These are phyloP conservation scores for Podila clonocystis DNA, from an alignment of 192 early-diverging fungal species.

Conservation along the genomic window DNA sequence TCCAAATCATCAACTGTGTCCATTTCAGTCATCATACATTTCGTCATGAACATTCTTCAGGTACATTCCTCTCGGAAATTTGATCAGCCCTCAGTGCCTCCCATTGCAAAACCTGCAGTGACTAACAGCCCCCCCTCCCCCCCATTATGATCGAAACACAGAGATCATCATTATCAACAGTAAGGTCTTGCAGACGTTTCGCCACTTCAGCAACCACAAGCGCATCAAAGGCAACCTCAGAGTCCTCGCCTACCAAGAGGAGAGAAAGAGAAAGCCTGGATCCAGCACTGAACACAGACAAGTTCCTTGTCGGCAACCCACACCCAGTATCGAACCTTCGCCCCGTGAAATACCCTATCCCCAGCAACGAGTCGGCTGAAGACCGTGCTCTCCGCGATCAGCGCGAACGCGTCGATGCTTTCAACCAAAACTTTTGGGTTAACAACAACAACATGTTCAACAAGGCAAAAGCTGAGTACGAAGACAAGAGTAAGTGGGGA, in stretches of 20 bases:
- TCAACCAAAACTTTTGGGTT: slow-evolving; percentile 67
- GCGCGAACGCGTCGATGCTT: slow-evolving; percentile 58
- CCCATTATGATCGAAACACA: not conserved
- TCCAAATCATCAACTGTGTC: too few relatives aligned
- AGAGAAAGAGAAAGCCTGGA: slow-evolving; percentile 38
- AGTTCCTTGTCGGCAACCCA: slow-evolving; percentile 56
- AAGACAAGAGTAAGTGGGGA: slow-evolving; percentile 53
- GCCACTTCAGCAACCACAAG: slow-evolving; percentile 8
- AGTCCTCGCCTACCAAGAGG: not conserved
- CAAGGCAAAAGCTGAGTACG: slow-evolving; percentile 61
- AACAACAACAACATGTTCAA: slow-evolving; percentile 62
- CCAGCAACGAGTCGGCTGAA: slow-evolving; percentile 55
- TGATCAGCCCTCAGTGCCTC: not conserved
- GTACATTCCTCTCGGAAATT: too few relatives aligned
- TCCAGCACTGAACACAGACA: slow-evolving; percentile 32
- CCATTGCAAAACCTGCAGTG: not conserved
- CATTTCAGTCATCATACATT: too few relatives aligned
- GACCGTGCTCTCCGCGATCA: slow-evolving; percentile 57
- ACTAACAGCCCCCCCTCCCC: not conserved
- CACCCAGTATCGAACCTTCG: slow-evolving; percentile 65
- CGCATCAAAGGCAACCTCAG: not conserved
- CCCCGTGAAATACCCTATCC: slow-evolving; percentile 60
- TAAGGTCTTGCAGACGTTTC: not conserved
- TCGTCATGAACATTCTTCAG: too few relatives aligned
- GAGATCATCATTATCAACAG: not conserved